Conservation (phyloP, 148 eudicot species). For the Chenopodium berlandieri region DNA sequence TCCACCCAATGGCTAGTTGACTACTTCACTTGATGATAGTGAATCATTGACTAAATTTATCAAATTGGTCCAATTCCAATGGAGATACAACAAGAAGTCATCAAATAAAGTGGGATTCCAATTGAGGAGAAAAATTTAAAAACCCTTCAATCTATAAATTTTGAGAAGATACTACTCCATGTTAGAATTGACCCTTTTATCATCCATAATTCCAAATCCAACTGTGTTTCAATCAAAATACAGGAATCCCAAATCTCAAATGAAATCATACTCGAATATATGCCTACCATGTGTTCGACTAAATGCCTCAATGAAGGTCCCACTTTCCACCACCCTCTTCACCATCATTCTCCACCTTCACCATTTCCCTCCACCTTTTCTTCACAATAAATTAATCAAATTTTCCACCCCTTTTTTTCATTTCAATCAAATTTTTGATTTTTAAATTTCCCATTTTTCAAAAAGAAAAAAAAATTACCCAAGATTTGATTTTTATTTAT, state of each 20-base stretch:
- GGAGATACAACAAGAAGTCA: not conserved
- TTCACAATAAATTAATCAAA: conserved; percentile 7
- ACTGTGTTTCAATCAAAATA: not conserved
- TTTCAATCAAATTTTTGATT: conserved; percentile 7
- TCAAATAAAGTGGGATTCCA: not conserved
- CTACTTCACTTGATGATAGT: not conserved
- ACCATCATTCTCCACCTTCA: conserved; percentile 24
- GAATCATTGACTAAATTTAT: not conserved
- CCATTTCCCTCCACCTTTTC: conserved; percentile 19
- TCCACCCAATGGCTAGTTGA: not conserved
- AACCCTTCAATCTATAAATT: too few relatives aligned
- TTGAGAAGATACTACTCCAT: too few relatives aligned
- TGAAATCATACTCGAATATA: conserved; percentile 20
- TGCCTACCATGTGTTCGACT: conserved; percentile 46
- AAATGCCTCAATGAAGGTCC: conserved; percentile 41
- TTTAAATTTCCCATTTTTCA: not conserved
- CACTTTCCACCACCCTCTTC: conserved; percentile 17
- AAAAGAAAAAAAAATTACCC: too few relatives aligned
- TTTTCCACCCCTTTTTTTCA: not conserved
- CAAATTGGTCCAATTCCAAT: not conserved
- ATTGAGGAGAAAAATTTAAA: not conserved
- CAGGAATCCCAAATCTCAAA: conserved; percentile 17
- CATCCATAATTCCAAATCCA: too few relatives aligned
- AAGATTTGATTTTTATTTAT: not conserved
- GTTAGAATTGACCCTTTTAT: too few relatives aligned